Evolutionary conservation across 2,329 filamentous ascomycete species (phyloP), one percentile per base, ranked within the genome.

Genomic region (Capronia coronata): DNA sequence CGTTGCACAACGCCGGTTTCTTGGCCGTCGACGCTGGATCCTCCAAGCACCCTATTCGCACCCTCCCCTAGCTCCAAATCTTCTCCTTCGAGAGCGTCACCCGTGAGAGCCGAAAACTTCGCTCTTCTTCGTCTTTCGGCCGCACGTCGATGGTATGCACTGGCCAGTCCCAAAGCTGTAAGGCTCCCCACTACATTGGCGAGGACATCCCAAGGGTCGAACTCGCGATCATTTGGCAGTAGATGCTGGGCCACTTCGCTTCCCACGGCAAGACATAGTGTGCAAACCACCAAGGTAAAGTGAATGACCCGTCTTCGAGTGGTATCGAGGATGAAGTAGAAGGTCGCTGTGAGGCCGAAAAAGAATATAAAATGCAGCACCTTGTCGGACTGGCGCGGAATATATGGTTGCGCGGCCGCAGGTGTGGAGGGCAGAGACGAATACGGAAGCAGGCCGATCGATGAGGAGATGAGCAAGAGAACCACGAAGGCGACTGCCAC

Each of bases 241-340:
- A 90, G 71, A 46, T 64, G 68, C 49, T 76, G 67, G 49, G 83
- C 71, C 51, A 82, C 71, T 59, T 82, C 74, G 54, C 76, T 80
- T 58, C 82, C 75, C 40, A 77, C 62, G 23, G 70, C 72, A 5
- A 76, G 63, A 10, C 72, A 71, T 35, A 84, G 69, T 4, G 90
- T 94, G 71, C 88, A 94, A 52, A 88, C 75, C 18, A 88, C 66
- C 21, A 96, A 72, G 11, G 90, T 94, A 57, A 95, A 72, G 68
- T 98, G 85, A 42, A 95, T 74, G 16, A 82, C 84, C 59, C 91
- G 86, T 44, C 91, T 83, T 55, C 93, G 86, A 56, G 83, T 85
- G 45, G 89, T 94, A 67, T 98, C 93, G 61, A 96, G 71, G 65
- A 96, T 86, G 89, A 93, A 98, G 79, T 98, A 98, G 76, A 97